These are phyloP conservation scores for Paxillus involutus DNA, from an alignment of 768 basidiomycete species.

Conservation along the genomic window DNA sequence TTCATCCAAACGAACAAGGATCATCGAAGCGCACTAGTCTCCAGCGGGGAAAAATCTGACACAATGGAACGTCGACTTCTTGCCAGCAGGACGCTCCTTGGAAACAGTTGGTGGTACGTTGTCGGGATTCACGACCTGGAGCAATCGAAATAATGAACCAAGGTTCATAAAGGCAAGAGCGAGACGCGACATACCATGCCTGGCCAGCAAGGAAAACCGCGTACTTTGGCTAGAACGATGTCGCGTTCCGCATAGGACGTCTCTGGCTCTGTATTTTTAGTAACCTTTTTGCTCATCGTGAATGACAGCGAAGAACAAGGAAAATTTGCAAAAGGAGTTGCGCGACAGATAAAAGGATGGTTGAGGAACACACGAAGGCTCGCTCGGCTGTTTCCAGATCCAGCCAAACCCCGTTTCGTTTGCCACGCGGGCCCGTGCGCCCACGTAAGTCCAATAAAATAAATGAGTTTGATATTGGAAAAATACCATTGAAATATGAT, in stretches of 20 bases:
- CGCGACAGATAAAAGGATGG: slow-evolving; percentile 40
- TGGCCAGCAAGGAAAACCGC: slow-evolving; percentile 95
- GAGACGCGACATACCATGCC: slow-evolving; percentile 70
- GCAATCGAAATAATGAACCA: slow-evolving; percentile 7
- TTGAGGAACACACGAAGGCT: slow-evolving; percentile 41
- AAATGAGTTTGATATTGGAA: slow-evolving; percentile 29
- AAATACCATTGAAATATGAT: slow-evolving; percentile 30
- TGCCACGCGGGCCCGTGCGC: slow-evolving; percentile 41
- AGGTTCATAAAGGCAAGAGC: slow-evolving; percentile 11
- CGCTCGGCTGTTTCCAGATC: slow-evolving; percentile 40
- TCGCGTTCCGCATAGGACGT: slow-evolving; percentile 71
- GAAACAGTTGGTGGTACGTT: slow-evolving; percentile 58
- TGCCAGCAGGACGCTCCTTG: slow-evolving; percentile 69
- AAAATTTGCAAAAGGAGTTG: slow-evolving; percentile 21
- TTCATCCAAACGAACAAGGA: slow-evolving; percentile 8
- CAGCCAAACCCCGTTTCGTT: slow-evolving; percentile 37
- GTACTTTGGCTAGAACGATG: slow-evolving; percentile 88
- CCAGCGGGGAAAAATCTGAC: slow-evolving; percentile 91
- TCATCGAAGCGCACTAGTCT: slow-evolving; percentile 73
- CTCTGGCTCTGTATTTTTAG: slow-evolving; percentile 38
- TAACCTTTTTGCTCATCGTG: slow-evolving; percentile 53
- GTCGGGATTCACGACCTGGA: slow-evolving; percentile 79
- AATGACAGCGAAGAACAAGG: slow-evolving; percentile 11
- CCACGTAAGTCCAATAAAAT: slow-evolving; percentile 38
- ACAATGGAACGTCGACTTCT: slow-evolving; percentile 72